These are phyloP conservation scores for Calonectria pseudoreteaudii DNA, from an alignment of 2,329 filamentous ascomycete genomes.

Conservation along the genomic window DNA sequence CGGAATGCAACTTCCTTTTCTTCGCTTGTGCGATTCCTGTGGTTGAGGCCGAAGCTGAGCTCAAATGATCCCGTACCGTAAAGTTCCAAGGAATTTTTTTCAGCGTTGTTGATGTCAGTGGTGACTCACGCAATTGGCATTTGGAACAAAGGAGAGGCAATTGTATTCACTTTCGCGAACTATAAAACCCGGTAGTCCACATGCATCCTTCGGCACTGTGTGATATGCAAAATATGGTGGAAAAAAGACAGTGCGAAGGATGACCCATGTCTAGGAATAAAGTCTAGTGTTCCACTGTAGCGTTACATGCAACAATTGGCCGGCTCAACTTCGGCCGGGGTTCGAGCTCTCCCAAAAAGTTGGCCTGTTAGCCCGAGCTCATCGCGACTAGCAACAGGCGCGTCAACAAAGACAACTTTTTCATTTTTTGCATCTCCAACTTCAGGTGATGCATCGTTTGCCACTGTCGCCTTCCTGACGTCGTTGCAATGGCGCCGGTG, in stretches of 20 bases:
- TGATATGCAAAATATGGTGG: neutral
- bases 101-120: constrained; percentile 26
- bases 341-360: constrained; percentile 47
- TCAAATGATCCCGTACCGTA: neutral
- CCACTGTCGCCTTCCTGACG: constrained; percentile 58
- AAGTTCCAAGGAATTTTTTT: neutral
- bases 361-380: constrained; percentile 41
- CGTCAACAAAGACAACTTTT: constrained; percentile 47
- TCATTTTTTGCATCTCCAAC: constrained; percentile 41
- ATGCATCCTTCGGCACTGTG: neutral
- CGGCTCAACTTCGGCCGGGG: constrained; percentile 43
- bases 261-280: neutral
- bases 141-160: constrained; percentile 36
- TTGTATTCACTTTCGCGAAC: constrained; percentile 20
- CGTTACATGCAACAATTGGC: constrained; percentile 18
- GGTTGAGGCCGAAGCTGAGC: neutral
- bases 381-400: constrained; percentile 47
- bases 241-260: constrained; percentile 31
- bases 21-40: neutral
- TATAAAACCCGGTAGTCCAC: constrained; percentile 2
- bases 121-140: constrained; percentile 36
- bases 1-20: neutral
- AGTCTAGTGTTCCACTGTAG: constrained; percentile 19
- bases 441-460: constrained; percentile 54
- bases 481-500: constrained; percentile 76